Base-by-base conservation (phyloP, 768 basidiomycete species). In the Hygrophoropsis aurantiaca region DNA sequence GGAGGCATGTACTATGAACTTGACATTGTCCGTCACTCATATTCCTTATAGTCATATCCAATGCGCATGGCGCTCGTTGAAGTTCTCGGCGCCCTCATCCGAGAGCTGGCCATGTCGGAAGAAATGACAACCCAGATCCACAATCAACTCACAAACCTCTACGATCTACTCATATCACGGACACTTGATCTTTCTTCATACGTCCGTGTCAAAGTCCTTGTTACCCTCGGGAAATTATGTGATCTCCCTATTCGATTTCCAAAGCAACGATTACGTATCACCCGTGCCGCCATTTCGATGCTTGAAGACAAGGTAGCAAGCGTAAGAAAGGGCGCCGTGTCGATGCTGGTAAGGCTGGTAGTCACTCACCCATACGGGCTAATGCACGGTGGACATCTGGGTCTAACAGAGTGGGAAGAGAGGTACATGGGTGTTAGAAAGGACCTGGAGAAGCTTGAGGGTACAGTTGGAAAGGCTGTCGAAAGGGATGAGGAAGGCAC, bases 51-150 rank as follows among this genome's bases (percentile, higher is more conserved):
- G 93, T 85, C 94, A 0, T 97, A 98, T 61, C 90, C 94, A 0
- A 94, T 99, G 84, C 91, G 97, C 34, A 87, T 93, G 73, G 91
- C 93, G 1, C 76, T 99, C 46, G 81, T 99, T 42, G 95, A 98
- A 62, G 79, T 94, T 47, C 81, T 98, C 33, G 92, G 91, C 5
- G 72, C 75, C 49, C 80, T 98, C 51, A 92, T 98, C 60, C 74
- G 77, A 36, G 90, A 97, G 53, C 79, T 97, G 11, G 82, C 87
- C 0, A 60, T 67, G 16, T 75, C 81, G 3, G 65, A 69, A 16
- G 77, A 78, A 34, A 70, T 71, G 18, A 60, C 79, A 58, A 69
- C 74, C 5, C 65, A 68, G 33, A 54, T 57, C 1, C 72, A 85
- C 62, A 90, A 90, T 57, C 85, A 94, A 59, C 81, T 97, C 61